phyloP scores from a whole-genome alignment of 148 eudicot genomes.

The Beta vulgaris region DNA sequence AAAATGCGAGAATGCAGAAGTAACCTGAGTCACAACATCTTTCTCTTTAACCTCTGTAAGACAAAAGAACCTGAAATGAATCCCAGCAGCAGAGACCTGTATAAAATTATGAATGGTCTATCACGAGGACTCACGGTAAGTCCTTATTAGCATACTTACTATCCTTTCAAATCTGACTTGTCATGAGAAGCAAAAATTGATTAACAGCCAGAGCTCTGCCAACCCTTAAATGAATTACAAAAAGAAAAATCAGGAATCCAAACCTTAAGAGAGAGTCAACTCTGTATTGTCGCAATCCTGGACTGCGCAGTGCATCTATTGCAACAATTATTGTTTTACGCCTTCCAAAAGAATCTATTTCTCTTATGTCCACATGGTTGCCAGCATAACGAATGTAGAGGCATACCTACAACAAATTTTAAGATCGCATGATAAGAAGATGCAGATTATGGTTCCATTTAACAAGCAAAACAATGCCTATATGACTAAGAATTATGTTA shows the following conservation, averaged over 20 bases:
- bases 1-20: too few species aligned
- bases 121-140: background rate
- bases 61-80: background rate
- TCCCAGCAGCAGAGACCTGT: background rate
- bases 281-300: constrained; percentile 68
- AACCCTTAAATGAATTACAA: background rate
- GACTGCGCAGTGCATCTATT: constrained; percentile 70
- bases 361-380: constrained; percentile 56
- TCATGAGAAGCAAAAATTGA: background rate
- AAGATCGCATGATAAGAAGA: background rate
- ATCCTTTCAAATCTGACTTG: background rate
- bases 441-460: background rate
- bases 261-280: constrained; percentile 64
- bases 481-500: constrained; percentile 1
- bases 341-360: constrained; percentile 60
- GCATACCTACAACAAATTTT: constrained; percentile 54
- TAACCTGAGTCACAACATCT: background rate
- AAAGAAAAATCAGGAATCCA: background rate
- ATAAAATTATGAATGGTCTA: background rate
- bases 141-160: background rate
- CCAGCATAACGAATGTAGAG: constrained; percentile 69
- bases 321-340: constrained; percentile 79
- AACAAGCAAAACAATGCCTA: constrained; percentile 4
- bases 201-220: background rate
- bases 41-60: background rate